phyloP scores from a whole-genome alignment of 2,329 filamentous ascomycete genomes.

The Diaporthe capsici region DNA sequence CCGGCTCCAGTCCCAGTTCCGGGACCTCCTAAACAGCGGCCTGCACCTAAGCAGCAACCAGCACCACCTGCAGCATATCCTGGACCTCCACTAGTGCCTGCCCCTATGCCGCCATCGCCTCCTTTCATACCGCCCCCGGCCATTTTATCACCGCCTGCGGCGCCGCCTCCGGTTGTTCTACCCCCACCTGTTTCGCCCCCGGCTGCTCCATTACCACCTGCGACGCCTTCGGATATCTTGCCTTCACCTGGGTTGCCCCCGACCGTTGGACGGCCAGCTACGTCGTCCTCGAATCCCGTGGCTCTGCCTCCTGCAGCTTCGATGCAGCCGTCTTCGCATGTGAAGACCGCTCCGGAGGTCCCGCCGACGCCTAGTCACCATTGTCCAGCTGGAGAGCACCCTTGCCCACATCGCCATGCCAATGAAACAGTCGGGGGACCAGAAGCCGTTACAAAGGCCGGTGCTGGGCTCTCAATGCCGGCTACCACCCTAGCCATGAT shows the following conservation, averaged over 20 bases:
- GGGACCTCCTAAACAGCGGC: background rate
- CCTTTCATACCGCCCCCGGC: background rate
- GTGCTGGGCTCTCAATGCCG: background rate
- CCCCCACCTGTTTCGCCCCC: background rate
- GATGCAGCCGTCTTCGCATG: background rate
- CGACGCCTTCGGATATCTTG: background rate
- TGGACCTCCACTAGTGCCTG: background rate
- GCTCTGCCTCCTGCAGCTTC: background rate
- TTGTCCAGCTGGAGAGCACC: conserved; percentile 1
- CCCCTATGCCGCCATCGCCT: background rate
- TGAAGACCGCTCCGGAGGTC: background rate
- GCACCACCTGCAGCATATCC: background rate
- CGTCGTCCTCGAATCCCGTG: background rate
- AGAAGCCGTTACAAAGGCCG: conserved; percentile 4
- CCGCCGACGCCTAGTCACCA: background rate
- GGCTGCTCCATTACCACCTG: background rate
- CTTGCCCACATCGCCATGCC: background rate
- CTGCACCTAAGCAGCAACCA: background rate
- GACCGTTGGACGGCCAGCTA: background rate
- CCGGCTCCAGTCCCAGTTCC: background rate
- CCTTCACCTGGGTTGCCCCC: background rate
- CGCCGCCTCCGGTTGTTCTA: background rate
- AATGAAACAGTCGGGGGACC: conserved; percentile 7
- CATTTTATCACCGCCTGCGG: background rate
- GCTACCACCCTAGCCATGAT: background rate